phyloP scores from a whole-genome alignment of 176 grass and related monocot genomes.

The Saccharum spontaneum region DNA sequence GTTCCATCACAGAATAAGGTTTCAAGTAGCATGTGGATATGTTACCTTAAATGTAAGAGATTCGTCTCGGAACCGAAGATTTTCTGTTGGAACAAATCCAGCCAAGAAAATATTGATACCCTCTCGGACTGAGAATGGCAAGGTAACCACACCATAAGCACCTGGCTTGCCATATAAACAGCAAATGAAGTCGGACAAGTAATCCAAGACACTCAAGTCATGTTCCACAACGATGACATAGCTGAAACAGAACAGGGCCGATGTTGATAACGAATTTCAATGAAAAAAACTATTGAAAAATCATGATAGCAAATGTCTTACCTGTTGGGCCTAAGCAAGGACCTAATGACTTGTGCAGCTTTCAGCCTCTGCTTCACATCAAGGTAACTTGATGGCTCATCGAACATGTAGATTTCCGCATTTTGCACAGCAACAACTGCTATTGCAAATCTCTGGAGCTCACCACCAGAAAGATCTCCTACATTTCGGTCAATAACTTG shows the following conservation, averaged over 20 bases:
- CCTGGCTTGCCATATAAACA: constrained; percentile 96
- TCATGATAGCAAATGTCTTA: constrained; percentile 24
- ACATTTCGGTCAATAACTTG: constrained; percentile 88
- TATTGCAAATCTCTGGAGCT: constrained; percentile 94
- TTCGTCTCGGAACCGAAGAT: constrained; percentile 78
- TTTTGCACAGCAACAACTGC: constrained; percentile 82
- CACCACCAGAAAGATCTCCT: constrained; percentile 82
- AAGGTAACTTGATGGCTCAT: constrained; percentile 88
- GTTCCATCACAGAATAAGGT: neutral
- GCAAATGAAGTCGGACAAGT: constrained; percentile 92
- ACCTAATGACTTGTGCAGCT: constrained; percentile 79
- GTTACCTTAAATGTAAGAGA: constrained; percentile 83
- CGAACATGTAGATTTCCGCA: constrained; percentile 88
- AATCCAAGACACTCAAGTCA: constrained; percentile 85
- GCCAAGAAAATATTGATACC: constrained; percentile 80
- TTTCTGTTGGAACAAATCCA: constrained; percentile 85
- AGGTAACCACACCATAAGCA: constrained; percentile 84
- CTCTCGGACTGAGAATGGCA: constrained; percentile 77
- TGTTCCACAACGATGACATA: constrained; percentile 92
- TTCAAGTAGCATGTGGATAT: neutral
- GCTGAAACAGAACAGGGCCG: constrained; percentile 38
- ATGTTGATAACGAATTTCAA: neutral
- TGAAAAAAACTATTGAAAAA: neutral
- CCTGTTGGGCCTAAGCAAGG: constrained; percentile 78
- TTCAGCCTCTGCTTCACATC: constrained; percentile 96